phyloP scores from a whole-genome alignment of 805 yeast genomes.

The Candida coquimbonensis region DNA sequence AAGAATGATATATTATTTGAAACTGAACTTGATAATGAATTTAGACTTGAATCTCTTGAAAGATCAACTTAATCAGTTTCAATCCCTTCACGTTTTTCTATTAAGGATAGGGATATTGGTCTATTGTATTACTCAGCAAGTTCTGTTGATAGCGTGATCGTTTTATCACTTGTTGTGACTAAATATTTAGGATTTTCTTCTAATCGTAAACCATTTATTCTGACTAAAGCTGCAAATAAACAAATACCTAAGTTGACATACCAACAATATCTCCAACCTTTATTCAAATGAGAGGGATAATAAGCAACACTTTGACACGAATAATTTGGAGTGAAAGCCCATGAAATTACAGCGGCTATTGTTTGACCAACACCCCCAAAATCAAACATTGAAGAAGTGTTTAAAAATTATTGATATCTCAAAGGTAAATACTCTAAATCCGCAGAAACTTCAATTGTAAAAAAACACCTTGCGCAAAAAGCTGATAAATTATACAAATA shows the following conservation, averaged over 20 bases:
- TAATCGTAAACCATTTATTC: slow-evolving; percentile 11
- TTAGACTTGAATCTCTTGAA: slow-evolving; percentile 13
- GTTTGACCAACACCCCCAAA: slow-evolving; percentile 56
- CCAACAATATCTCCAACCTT: slow-evolving; percentile 56
- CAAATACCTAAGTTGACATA: slow-evolving; percentile 47
- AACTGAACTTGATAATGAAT: slow-evolving; percentile 17
- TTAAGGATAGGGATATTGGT: slow-evolving; percentile 30
- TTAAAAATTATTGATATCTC: slow-evolving; percentile 37
- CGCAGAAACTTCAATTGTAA: slow-evolving; percentile 43
- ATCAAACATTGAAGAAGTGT: slow-evolving; percentile 38
- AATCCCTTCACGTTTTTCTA: slow-evolving; percentile 38
- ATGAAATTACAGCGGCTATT: slow-evolving; percentile 24
- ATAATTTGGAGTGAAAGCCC: slow-evolving; percentile 23
- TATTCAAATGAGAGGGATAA: slow-evolving; percentile 40
- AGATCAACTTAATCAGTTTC: slow-evolving; percentile 22
- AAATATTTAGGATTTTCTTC: no score
- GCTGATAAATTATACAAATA: slow-evolving; percentile 22
- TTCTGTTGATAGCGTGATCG: no score
- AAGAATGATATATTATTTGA: slow-evolving; percentile 35
- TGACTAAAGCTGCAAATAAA: slow-evolving; percentile 37
- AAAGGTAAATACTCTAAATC: slow-evolving; percentile 44
- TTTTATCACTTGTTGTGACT: no score
- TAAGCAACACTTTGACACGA: slow-evolving; percentile 1
- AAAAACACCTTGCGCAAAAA: slow-evolving; percentile 42
- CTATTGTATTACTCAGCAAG: no score